These are phyloP conservation scores for Viridothelium virens DNA, from an alignment of 495 filamentous ascomycete species.

Conservation along the genomic window DNA sequence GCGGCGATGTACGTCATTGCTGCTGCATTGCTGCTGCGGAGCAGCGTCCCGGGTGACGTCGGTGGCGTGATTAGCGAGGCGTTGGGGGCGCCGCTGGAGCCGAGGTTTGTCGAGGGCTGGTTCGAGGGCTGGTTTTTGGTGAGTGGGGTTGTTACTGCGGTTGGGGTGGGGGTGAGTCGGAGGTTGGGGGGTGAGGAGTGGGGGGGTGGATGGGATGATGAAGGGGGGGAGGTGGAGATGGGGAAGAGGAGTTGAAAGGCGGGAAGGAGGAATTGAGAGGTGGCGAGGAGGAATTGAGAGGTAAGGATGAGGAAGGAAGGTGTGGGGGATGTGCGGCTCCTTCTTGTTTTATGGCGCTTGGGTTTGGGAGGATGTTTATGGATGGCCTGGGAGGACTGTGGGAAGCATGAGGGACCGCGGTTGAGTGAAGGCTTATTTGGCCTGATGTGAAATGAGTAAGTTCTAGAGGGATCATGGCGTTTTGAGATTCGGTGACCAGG, in stretches of 20 bases:
- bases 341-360: too few species aligned
- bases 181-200: conserved; percentile 46
- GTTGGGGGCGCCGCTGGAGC: conserved; percentile 59
- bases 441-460: too few species aligned
- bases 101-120: conserved; percentile 71
- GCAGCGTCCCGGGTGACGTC: conserved; percentile 64
- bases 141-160: conserved; percentile 52
- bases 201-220: conserved; percentile 52
- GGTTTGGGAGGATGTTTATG: too few species aligned
- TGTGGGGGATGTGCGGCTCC: too few species aligned
- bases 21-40: conserved; percentile 61
- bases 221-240: conserved; percentile 61
- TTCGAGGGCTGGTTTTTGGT: conserved; percentile 75
- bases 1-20: conserved; percentile 72
- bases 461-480: neutral
- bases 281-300: neutral
- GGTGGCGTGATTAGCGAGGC: conserved; percentile 62
- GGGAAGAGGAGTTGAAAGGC: conserved; percentile 44
- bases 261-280: neutral
- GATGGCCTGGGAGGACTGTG: too few species aligned
- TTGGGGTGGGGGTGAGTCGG: conserved; percentile 60
- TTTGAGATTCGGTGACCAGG: neutral
- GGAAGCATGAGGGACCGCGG: too few species aligned
- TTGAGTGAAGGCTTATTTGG: too few species aligned
- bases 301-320: too few species aligned